phyloP scores from a whole-genome alignment of 2,329 filamentous ascomycete species.

The Diaporthe eres region DNA sequence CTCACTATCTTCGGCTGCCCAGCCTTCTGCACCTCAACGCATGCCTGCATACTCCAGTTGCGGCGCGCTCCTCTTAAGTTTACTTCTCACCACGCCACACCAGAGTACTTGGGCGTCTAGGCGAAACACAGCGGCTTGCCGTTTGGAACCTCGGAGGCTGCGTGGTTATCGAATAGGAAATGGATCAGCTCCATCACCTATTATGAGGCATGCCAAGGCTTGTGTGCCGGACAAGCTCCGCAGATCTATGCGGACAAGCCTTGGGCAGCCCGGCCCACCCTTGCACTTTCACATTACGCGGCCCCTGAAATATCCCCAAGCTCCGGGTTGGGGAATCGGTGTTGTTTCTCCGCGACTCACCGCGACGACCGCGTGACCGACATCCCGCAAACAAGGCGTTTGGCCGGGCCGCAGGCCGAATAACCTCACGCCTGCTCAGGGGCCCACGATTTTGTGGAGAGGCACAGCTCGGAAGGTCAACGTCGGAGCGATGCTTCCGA shows the following conservation, averaged over 20 bases:
- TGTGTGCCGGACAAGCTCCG: constrained; percentile 20
- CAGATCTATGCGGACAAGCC: constrained; percentile 13
- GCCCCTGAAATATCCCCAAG: constrained; percentile 29
- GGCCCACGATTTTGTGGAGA: neutral
- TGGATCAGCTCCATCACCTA: constrained; percentile 13
- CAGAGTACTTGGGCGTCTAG: neutral
- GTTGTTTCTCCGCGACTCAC: neutral
- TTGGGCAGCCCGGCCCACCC: constrained; percentile 18
- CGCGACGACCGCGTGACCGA: constrained; percentile 7
- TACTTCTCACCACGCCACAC: neutral
- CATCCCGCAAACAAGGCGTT: neutral
- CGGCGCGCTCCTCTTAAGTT: neutral
- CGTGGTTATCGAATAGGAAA: constrained; percentile 19
- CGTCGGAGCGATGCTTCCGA: constrained; percentile 18
- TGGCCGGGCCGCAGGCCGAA: constrained; percentile 29
- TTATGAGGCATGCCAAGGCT: constrained; percentile 19
- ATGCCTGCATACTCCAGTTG: neutral
- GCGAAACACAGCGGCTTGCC: constrained; percentile 15
- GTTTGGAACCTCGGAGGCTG: constrained; percentile 25
- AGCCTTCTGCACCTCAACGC: neutral
- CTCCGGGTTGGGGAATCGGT: constrained; percentile 17
- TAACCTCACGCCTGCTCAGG: constrained; percentile 25
- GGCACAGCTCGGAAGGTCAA: neutral
- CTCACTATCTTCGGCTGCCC: neutral
- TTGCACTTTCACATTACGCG: constrained; percentile 10